Evolutionary conservation across 305 asterid genomes (phyloP), one percentile per base, ranked within the genome.

Genomic region (Fraxinus sp.): DNA sequence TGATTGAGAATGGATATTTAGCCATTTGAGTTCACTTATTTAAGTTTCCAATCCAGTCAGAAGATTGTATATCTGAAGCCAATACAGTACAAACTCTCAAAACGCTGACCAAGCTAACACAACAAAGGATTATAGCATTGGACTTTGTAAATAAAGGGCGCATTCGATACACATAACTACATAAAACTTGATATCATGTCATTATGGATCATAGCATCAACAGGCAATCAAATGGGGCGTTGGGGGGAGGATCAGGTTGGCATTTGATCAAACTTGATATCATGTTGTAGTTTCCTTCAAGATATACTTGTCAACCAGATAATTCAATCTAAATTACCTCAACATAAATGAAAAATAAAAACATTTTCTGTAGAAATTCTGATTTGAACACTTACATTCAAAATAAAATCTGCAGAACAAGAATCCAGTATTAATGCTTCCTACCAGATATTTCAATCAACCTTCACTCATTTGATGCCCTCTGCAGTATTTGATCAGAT

Each of bases 251-350:
- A 55, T 36, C 81, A 87, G 22, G 28, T 26, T 24, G 66, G 32
- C 28, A 70, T 66, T 32, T 41, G 46, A 41, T 43, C 83, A 35
- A 66, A 28, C 62, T 77, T 28, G 62, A 33, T 66, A 32, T 52
- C 10, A 5, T 24, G 55, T 0, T 39, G 64, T 41, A 83, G 71
- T 59, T 59, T 59, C 14, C 30, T 59, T 59, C 71, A 20, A 59
- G 59, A 78, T 43, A 59, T 1, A 59, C 30, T 59, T 20, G 30
- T 59, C 55, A 82, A 73, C 18, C 26, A 75, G 16, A 32, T 28
- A 70, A 80, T 75, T 71, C 49, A 20, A 59, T n/a, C 72, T 9
- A 20, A 80, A 77, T 22, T 77, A 84, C 87, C 84, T 83, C 62
- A 26, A 22, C 59, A 75, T 26, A 20, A 43, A 55, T 26, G 20